Conservation (phyloP, 2,329 filamentous ascomycete genomes). For the Alternaria brassicicola region DNA sequence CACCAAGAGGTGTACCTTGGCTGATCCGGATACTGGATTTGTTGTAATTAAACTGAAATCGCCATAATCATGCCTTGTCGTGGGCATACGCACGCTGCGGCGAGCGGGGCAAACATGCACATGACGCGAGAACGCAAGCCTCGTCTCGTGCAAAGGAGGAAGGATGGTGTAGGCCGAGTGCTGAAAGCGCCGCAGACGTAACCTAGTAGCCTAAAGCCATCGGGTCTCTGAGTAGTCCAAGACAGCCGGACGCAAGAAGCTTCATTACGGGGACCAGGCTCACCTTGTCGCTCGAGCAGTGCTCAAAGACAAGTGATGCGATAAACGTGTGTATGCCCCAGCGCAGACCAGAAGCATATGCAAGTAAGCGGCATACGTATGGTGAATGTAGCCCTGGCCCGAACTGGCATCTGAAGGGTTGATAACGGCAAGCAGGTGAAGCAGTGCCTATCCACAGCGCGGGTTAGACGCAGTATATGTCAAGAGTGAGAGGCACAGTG, state of each 20-base stretch:
- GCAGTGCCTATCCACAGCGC: not conserved
- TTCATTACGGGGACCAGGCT: constrained; percentile 2
- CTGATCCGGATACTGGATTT: not conserved
- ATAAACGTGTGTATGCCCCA: not conserved
- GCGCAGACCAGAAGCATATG: not conserved
- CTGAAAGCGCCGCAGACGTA: constrained; percentile 1
- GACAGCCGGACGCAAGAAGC: not conserved
- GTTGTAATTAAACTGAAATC: not conserved
- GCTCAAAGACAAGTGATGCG: not conserved
- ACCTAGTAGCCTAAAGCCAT: constrained; percentile 8
- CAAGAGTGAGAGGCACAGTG: constrained; percentile 2
- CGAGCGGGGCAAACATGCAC: not conserved
- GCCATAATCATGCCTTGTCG: not conserved
- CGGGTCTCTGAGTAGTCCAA: not conserved
- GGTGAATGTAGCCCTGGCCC: not conserved
- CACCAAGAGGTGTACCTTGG: not conserved
- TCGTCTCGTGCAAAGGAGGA: not conserved
- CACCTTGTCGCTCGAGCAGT: not conserved
- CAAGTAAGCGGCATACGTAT: not conserved
- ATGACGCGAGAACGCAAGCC: not conserved
- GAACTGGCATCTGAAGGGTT: not conserved
- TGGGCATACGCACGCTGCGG: not conserved
- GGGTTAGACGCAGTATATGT: constrained; percentile 2
- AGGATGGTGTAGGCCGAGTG: not conserved
- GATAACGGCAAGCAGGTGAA: not conserved